Base-by-base conservation (phyloP, 1,139 yeast species). In the Protomyces pachydermus region DNA sequence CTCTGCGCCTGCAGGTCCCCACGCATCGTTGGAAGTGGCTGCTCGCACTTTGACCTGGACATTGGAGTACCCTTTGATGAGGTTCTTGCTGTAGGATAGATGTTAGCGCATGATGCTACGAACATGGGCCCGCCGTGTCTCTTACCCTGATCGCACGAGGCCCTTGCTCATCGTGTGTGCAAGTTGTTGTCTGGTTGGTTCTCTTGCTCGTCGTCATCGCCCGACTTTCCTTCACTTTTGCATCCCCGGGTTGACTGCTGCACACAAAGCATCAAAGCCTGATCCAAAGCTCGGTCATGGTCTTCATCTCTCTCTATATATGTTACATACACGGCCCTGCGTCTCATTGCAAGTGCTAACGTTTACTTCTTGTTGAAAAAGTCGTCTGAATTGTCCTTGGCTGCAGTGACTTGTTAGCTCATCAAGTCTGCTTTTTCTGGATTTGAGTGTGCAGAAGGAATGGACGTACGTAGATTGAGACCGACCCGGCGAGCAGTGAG, bases 401-500 rank as follows among this genome's bases (percentile, higher is more conserved):
- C 48, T 42, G 42, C 42, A 42, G 25, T n/a, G 25, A 14, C n/a
- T 0, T 2, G 48, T 42, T 18, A 42, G 48, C 25, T 16, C 16
- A 14, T 38, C 42, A 12, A 38, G 42, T 38, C 18, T 38, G 18
- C 10, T 38, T 4, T 6, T 1, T 38, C 42, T 28, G 32, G 1
- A 0, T 1, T 28, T 4, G 32, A 37, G 42, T 14, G 42, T 9
- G 9, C 42, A 37, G 6, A 37, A 42, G 25, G 23, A 10, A 9
- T n/a, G 48, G 0, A 5, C 48, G 6, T n/a, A 42, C 48, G 89
- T 16, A 85, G 76, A 65, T 82, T 82, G 64, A 91, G 80, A 0
- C 98, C 98, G 14, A 93, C 98, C 68, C 86, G 81, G 65, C 85
- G 81, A 3, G 98, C 98, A 3, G 96, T 86, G 71, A 82, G 83